Conservation (phyloP, 2,329 filamentous ascomycete species). For the Ascochyta lentis region DNA sequence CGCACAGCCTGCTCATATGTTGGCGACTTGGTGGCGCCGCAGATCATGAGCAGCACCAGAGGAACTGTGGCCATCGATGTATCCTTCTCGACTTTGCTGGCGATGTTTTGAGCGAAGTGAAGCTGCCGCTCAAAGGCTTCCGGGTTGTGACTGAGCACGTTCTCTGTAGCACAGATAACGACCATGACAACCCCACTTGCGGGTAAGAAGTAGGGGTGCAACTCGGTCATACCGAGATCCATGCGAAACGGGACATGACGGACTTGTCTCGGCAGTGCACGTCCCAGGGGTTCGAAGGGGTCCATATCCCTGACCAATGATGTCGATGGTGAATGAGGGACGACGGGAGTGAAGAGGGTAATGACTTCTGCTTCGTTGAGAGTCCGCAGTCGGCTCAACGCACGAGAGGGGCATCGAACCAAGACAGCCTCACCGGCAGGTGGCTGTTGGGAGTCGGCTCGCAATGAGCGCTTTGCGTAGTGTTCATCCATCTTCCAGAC, state of each 20-base stretch:
- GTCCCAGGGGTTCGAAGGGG: conserved; percentile 75
- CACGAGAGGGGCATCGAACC: conserved; percentile 34
- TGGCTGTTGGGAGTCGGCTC: conserved; percentile 15
- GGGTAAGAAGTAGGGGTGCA: conserved; percentile 68
- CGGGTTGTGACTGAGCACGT: conserved; percentile 30
- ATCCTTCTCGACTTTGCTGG: conserved; percentile 23
- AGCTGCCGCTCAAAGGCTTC: conserved; percentile 40
- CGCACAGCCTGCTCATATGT: conserved; percentile 29
- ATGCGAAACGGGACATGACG: conserved; percentile 76
- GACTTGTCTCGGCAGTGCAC: conserved; percentile 66
- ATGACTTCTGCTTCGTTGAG: conserved; percentile 51
- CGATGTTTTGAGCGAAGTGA: conserved; percentile 37
- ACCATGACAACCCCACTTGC: conserved; percentile 67
- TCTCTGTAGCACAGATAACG: conserved; percentile 53
- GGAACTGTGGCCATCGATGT: conserved; percentile 29
- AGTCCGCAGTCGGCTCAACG: conserved; percentile 37
- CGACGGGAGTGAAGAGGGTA: conserved; percentile 60
- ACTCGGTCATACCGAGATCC: conserved; percentile 66
- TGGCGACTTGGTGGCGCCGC: conserved; percentile 21
- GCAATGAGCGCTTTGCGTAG: not conserved
- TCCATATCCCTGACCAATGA: conserved; percentile 59
- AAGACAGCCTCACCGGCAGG: conserved; percentile 26
- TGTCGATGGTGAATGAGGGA: conserved; percentile 53
- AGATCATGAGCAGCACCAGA: conserved; percentile 36
- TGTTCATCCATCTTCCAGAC: conserved; percentile 11